Conservation (phyloP, 768 basidiomycete genomes). For the Daedaleopsis nitida region DNA sequence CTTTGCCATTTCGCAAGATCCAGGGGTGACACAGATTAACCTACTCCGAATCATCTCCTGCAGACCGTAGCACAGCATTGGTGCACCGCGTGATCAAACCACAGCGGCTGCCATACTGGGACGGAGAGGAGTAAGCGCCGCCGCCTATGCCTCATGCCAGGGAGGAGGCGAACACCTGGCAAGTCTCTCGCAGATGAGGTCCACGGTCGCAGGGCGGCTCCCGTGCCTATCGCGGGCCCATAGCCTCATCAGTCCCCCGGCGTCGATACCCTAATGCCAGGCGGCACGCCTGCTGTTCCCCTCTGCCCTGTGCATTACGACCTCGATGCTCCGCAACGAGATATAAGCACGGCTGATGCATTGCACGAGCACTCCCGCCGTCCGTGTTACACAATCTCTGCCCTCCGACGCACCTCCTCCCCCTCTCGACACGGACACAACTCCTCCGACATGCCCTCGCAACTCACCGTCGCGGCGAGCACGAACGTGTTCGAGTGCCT, state of each 20-base stretch:
- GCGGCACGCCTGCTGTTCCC: slow-evolving; percentile 9
- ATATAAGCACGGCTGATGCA: neutral
- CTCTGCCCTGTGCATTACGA: slow-evolving; percentile 19
- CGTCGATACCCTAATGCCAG: neutral
- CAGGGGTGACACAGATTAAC: no score
- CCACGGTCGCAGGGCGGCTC: neutral
- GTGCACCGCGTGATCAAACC: neutral
- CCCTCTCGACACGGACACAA: neutral
- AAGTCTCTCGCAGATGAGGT: neutral
- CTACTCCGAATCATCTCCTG: no score
- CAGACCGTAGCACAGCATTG: neutral
- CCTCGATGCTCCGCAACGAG: neutral
- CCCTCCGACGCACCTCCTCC: neutral
- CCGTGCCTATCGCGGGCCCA: slow-evolving; percentile 5
- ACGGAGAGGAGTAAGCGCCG: neutral
- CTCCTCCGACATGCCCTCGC: no score
- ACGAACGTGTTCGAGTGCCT: neutral
- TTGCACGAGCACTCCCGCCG: neutral
- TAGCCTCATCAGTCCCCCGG: slow-evolving; percentile 11
- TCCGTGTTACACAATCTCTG: neutral
- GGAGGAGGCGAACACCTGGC: neutral
- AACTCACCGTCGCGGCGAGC: neutral
- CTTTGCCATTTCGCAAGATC: no score
- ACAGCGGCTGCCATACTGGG: slow-evolving; percentile 4
- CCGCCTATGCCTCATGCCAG: neutral